Percentiles rank a stretch among this genome's conserved stretches.
Conservation (phyloP, 768 basidiomycete genomes). For the Rhizopogon vinicolor region DNA sequence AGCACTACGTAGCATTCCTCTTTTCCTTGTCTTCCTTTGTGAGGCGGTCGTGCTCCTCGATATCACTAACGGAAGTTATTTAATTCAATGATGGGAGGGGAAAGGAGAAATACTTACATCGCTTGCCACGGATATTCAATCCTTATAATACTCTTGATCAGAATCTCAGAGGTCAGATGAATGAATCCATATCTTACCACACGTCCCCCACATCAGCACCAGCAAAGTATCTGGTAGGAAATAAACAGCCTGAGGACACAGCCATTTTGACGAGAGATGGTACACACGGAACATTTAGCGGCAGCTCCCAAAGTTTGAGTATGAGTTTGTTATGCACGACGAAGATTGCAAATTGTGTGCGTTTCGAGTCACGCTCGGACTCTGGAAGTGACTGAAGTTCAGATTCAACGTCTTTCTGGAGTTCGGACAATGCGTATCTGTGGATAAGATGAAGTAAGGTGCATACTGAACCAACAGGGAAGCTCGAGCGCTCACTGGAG, state of each 20-base stretch:
- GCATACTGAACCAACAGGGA: not conserved
- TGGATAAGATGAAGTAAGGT: constrained; percentile 2
- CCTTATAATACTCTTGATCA: constrained; percentile 36
- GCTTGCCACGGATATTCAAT: constrained; percentile 86
- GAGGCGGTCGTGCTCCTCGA: constrained; percentile 69
- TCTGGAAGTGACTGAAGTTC: constrained; percentile 65
- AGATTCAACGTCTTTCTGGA: constrained; percentile 81
- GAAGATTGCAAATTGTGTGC: constrained; percentile 87
- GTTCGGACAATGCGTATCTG: constrained; percentile 88
- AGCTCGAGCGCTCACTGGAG: constrained; percentile 55
- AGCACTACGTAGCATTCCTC: not conserved
- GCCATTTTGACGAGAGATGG: not conserved
- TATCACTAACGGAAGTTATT: constrained; percentile 43
- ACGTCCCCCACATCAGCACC: constrained; percentile 74
- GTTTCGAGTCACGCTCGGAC: constrained; percentile 66
- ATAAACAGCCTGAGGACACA: constrained; percentile 2
- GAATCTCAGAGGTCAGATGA: not conserved
- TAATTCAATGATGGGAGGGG: not conserved
- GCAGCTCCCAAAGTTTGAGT: constrained; percentile 73
- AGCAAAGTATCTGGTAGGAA: constrained; percentile 60
- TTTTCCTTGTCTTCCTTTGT: constrained; percentile 40
- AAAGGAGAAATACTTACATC: constrained; percentile 37
- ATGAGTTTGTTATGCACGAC: constrained; percentile 96
- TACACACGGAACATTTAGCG: constrained; percentile 58
- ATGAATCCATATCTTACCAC: constrained; percentile 45